These are phyloP conservation scores for Blastocystis hominis DNA, from an alignment of 352 stramenopile species.

Conservation along the genomic window DNA sequence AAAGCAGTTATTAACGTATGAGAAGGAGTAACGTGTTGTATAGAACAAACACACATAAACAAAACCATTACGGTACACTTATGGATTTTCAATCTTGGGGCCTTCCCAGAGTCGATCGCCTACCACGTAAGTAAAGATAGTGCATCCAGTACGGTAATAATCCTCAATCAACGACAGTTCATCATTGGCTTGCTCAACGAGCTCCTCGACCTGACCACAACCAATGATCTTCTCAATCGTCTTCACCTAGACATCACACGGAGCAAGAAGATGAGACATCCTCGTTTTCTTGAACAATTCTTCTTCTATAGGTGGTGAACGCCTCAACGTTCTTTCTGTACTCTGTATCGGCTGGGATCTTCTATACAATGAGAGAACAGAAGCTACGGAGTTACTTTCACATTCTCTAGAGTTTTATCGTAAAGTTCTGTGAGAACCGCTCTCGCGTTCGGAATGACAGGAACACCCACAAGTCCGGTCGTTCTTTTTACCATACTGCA, in stretches of 20 bases:
- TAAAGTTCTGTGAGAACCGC: conserved; percentile 41
- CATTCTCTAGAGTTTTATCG: conserved; percentile 56
- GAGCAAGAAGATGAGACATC: background rate
- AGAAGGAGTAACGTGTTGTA: background rate
- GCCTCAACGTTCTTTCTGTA: conserved; percentile 58
- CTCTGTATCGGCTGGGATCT: conserved; percentile 47
- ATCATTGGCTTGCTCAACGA: conserved; percentile 54
- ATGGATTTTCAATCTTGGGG: conserved; percentile 33
- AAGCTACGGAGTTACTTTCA: background rate
- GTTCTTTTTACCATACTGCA: conserved; percentile 32
- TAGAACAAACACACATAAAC: background rate
- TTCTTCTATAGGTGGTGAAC: conserved; percentile 52
- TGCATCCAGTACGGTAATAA: conserved; percentile 7
- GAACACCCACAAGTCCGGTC: conserved; percentile 49
- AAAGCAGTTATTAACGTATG: background rate
- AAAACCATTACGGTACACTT: conserved; percentile 27
- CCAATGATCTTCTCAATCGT: conserved; percentile 55
- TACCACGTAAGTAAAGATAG: background rate
- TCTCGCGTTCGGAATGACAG: conserved; percentile 54
- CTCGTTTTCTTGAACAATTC: conserved; percentile 37
- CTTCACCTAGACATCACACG: conserved; percentile 17
- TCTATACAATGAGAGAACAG: background rate
- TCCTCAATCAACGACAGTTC: conserved; percentile 54
- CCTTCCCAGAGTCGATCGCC: conserved; percentile 37
- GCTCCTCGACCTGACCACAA: conserved; percentile 52